A percentile compares a stretch with the other conserved stretches of the same genome.
phyloP scores from a whole-genome alignment of 2,329 filamentous ascomycete genomes.

The Fusarium haematococcum region DNA sequence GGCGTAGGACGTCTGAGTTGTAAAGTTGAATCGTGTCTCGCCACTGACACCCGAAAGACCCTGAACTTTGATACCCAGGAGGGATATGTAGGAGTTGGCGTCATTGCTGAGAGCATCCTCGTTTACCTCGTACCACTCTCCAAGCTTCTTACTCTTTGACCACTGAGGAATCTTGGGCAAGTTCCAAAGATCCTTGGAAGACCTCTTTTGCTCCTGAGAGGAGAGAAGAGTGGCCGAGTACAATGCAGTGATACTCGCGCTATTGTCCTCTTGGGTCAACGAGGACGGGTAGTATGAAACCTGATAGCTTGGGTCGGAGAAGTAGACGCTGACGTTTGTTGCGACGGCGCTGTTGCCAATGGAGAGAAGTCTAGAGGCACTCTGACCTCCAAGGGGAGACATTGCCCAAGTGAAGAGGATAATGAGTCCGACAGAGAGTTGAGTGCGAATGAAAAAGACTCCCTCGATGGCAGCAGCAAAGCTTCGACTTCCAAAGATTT shows the following conservation, averaged over 20 bases:
- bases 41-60: neutral
- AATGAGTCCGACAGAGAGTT: neutral
- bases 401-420: conserved; percentile 12
- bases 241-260: neutral
- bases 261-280: neutral
- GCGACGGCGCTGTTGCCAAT: neutral
- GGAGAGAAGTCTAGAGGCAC: neutral
- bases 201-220: neutral
- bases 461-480: conserved; percentile 14
- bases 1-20: neutral
- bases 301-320: conserved; percentile 1
- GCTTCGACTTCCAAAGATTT: conserved; percentile 26
- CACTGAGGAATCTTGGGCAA: conserved; percentile 19
- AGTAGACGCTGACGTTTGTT: neutral
- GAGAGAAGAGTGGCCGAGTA: conserved; percentile 4
- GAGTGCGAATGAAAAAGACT: conserved; percentile 8
- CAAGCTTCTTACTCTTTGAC: neutral
- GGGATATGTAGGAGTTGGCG: neutral
- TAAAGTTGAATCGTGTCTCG: conserved; percentile 1
- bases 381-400: conserved; percentile 22
- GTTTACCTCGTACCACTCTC: neutral
- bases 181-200: conserved; percentile 12
- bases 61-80: conserved; percentile 1
- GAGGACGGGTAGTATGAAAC: neutral
- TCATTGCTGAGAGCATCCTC: neutral